Evolutionary conservation across 208 protist species (phyloP).

Genomic region (Leishmania aethiopica): DNA sequence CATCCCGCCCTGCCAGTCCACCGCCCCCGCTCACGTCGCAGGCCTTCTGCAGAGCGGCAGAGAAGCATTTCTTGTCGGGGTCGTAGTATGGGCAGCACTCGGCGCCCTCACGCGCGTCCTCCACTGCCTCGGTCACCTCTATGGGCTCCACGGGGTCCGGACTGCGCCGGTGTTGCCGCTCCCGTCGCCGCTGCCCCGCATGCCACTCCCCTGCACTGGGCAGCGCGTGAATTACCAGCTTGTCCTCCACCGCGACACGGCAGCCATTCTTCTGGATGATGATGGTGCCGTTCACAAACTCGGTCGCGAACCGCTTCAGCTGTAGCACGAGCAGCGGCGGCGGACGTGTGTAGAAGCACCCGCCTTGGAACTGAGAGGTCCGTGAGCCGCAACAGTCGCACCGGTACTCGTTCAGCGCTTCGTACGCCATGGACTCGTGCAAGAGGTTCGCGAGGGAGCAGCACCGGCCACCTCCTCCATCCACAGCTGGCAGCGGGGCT

Average conservation of each 20-base stretch:
- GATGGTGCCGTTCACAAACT: constrained; percentile 35
- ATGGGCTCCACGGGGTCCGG: background rate
- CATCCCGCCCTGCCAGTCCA: background rate
- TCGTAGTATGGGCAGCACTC: constrained; percentile 17
- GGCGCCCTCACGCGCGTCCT: background rate
- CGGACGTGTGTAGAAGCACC: constrained; percentile 56
- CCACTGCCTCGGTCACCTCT: background rate
- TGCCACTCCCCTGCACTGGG: constrained; percentile 24
- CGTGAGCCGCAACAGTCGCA: constrained; percentile 65
- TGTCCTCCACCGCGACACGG: constrained; percentile 24
- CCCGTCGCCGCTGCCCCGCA: background rate
- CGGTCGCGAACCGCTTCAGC: constrained; percentile 74
- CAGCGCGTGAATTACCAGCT: constrained; percentile 27
- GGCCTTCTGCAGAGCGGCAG: constrained; percentile 8
- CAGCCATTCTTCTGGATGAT: constrained; percentile 33
- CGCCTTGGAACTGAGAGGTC: constrained; percentile 53
- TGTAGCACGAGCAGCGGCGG: constrained; percentile 70
- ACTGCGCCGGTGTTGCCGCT: background rate
- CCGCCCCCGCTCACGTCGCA: background rate
- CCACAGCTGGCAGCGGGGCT: background rate
- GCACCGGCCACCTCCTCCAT: constrained; percentile 19
- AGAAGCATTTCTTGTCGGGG: constrained; percentile 32
- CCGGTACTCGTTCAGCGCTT: constrained; percentile 54
- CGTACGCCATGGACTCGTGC: constrained; percentile 48
- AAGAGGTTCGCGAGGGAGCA: constrained; percentile 43